Evolutionary conservation across 2,329 filamentous ascomycete genomes (phyloP).

Genomic region (Corynespora cassiicola): DNA sequence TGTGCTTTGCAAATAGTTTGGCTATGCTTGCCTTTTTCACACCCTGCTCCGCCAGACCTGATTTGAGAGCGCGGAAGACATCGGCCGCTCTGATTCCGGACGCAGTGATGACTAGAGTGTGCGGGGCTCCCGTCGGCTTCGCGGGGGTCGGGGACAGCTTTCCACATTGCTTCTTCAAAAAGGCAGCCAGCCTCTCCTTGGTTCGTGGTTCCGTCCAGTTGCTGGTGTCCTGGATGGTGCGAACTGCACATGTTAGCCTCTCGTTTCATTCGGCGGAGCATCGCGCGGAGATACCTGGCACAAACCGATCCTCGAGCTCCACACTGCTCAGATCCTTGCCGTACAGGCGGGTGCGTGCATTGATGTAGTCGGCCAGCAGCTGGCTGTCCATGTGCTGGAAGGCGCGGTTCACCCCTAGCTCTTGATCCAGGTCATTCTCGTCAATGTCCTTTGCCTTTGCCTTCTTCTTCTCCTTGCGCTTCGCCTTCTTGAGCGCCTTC

Average conservation of each 20-base stretch:
- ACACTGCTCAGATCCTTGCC: slow-evolving; percentile 81
- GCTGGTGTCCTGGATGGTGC: slow-evolving; percentile 79
- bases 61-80: slow-evolving; percentile 79
- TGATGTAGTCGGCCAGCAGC: slow-evolving; percentile 84
- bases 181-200: slow-evolving; percentile 76
- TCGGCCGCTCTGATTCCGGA: slow-evolving; percentile 88
- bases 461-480: slow-evolving; percentile 63
- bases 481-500: slow-evolving; percentile 43
- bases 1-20: slow-evolving; percentile 97
- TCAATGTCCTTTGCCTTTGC: slow-evolving; percentile 68
- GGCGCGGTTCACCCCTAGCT: slow-evolving; percentile 72
- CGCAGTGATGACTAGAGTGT: slow-evolving; percentile 86
- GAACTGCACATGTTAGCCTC: slow-evolving; percentile 58
- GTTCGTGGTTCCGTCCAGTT: slow-evolving; percentile 71
- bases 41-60: slow-evolving; percentile 45
- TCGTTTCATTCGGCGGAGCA: neutral
- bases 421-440: slow-evolving; percentile 59
- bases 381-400: slow-evolving; percentile 84
- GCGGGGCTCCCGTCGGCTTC: slow-evolving; percentile 66
- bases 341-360: slow-evolving; percentile 78
- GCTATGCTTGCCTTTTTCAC: slow-evolving; percentile 76
- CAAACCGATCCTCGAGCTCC: slow-evolving; percentile 81
- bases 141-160: slow-evolving; percentile 68
- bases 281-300: slow-evolving; percentile 68
- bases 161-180: slow-evolving; percentile 72